Evolutionary conservation across 495 filamentous ascomycete species (phyloP), one percentile per base, ranked within the genome.

Genomic region (Xylaria nigripes): DNA sequence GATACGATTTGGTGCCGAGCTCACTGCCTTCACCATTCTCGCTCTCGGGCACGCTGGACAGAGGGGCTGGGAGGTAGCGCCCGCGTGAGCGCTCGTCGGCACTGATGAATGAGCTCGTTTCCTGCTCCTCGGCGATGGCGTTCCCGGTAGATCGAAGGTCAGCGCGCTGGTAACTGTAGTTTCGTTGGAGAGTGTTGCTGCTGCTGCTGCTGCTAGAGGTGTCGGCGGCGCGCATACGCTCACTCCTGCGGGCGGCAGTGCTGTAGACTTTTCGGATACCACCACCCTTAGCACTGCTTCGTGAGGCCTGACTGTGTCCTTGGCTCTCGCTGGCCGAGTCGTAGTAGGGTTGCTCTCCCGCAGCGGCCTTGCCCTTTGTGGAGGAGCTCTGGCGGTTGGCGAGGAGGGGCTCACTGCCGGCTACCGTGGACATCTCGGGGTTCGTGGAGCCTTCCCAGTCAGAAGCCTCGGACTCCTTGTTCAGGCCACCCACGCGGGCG

Each of bases 401-500:
- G 13, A 79, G 70, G 21, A 80, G 72, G 9, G 77, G 68, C 56
- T 81, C 81, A 49, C 70, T 78, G 40, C 76, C 81, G 4, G 78
- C 74, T 19, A 67, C 73, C 52, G 53, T 76, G 61, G 59, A 86
- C 61, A 61, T 67, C 51, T 68, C 71, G 15, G 69, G 83, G 73
- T 69, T 79, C 61, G 71, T 83, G 6, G 71, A 76, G 41, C 78
- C 78, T 62, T 86, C 87, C 70, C 83, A 84, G 59, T 83, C 79
- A 52, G 80, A 85, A 45, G 81, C 87, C 50, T 96, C 90, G 41
- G 80, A 70, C 57, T 86, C 73, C 44, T 82, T 81, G 67, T 96
- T 96, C 61, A 96, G 70, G 16, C 90, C 90, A 36, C 90, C 90
- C 18, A 96, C 87, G 29, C 85, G 77, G 2, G 90, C 90, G 4